Base-by-base conservation (phyloP, 75 land plant genomes). In the Cunninghamia lanceolata region DNA sequence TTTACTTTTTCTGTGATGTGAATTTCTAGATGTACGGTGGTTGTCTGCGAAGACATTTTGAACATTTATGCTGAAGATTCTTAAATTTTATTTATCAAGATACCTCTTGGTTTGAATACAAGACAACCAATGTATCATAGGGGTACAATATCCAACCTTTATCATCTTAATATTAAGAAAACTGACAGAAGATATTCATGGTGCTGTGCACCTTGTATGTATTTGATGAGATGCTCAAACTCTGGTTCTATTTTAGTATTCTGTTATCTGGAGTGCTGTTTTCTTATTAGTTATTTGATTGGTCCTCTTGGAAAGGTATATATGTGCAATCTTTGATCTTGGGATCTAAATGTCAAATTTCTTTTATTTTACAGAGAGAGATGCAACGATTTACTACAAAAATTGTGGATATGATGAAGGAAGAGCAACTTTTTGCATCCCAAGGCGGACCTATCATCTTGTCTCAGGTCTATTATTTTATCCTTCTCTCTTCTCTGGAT, bases 391-490 rank as follows among this genome's bases (percentile, higher is more conserved):
- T 94, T 79, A 90, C 88, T 9, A 80, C 85, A 59, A 94, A 85
- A 87, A 91, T 97, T 81, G 98, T 97, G 63, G 68, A 92, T 85
- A 87, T 97, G 92, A 91, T 97, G 98, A 96, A 94, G 82, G 85
- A 82, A 34, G 88, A 93, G 38, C n/a, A 87, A 0, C 88, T 97
- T 43, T 97, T 90, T 89, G 94, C 94, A 76, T 90, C 93, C 46
- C 99, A 97, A 87, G 99, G 99, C 66, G 99, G 99, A 36, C 99
- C 99, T 7, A 92, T 97, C 46, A 95, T 97, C 42, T 84, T 97
- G 42, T 86, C 93, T 39, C 99, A 97, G 99, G 98, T 96, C 34
- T 28, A 30, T 36, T n/a, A 14, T 42, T 73, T 30, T 21, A 40
- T 30, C 76, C 15, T 75, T 34, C 36, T 40, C 30, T 36, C 9